phyloP scores from a whole-genome alignment of 2,329 filamentous ascomycete species.

The Torrubiella hemipterigena region DNA sequence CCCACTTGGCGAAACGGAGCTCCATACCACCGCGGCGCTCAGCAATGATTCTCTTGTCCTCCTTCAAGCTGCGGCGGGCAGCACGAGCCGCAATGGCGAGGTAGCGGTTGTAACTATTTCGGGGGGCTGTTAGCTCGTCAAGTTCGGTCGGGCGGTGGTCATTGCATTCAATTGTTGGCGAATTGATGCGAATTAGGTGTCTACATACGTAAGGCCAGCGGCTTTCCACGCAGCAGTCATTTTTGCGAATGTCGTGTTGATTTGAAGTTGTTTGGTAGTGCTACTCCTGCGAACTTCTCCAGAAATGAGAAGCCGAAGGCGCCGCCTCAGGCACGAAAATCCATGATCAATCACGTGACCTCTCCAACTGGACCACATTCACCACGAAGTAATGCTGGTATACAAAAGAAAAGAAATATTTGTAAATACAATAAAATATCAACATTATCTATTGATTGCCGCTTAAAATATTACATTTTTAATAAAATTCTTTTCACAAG shows the following conservation, averaged over 20 bases:
- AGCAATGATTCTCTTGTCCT: slow-evolving; percentile 74
- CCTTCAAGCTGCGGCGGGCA: slow-evolving; percentile 94
- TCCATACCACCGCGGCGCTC: slow-evolving; percentile 88
- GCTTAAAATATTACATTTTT: no score
- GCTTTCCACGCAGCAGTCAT: slow-evolving; percentile 99
- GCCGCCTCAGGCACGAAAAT: slow-evolving; percentile 18
- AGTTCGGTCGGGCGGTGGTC: slow-evolving; percentile 2
- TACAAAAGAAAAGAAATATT: no score
- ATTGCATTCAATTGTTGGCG: slow-evolving; percentile 14
- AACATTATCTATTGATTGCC: no score
- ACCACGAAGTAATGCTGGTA: no score
- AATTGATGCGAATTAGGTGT: slow-evolving; percentile 8
- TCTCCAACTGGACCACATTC: neutral
- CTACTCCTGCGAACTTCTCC: slow-evolving; percentile 17
- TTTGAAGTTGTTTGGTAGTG: slow-evolving; percentile 22
- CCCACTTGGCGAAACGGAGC: slow-evolving; percentile 86
- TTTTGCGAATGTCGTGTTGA: slow-evolving; percentile 42
- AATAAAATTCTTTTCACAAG: no score
- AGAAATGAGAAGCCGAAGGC: slow-evolving; percentile 17
- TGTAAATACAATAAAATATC: no score
- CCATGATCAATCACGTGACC: slow-evolving; percentile 12
- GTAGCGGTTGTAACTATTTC: slow-evolving; percentile 95
- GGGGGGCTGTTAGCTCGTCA: slow-evolving; percentile 21
- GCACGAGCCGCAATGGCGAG: slow-evolving; percentile 87
- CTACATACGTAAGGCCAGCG: slow-evolving; percentile 82